Percentiles rank a stretch among this genome's conserved stretches.
phyloP scores from a whole-genome alignment of 208 protist species.

The Leishmania gerbilli region DNA sequence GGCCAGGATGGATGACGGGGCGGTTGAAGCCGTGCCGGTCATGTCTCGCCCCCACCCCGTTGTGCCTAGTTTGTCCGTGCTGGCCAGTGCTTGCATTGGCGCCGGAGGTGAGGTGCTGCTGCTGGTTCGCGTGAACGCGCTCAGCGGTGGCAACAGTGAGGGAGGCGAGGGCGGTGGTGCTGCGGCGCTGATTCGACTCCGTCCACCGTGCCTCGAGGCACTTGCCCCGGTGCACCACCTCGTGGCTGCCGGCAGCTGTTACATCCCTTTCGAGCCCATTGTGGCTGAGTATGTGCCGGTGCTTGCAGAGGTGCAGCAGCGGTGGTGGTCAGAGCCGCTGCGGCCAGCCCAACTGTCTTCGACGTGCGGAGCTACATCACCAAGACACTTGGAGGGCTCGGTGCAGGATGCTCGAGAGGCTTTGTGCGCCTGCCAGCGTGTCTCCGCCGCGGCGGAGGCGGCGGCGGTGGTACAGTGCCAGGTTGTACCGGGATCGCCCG shows the following conservation, averaged over 20 bases:
- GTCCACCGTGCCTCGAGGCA: slow-evolving; percentile 40
- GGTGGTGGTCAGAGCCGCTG: slow-evolving; percentile 8
- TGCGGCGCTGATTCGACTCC: slow-evolving; percentile 23
- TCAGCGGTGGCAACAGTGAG: background rate
- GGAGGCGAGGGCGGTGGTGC: background rate
- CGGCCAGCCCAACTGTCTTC: background rate
- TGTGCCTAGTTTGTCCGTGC: slow-evolving; percentile 5
- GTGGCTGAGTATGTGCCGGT: slow-evolving; percentile 28
- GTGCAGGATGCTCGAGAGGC: slow-evolving; percentile 3
- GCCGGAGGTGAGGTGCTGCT: slow-evolving; percentile 36
- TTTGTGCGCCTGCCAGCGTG: slow-evolving; percentile 13
- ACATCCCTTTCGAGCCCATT: slow-evolving; percentile 35
- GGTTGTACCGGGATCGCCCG: background rate
- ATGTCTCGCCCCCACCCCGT: background rate
- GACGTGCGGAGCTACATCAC: background rate
- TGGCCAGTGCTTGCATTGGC: slow-evolving; percentile 30
- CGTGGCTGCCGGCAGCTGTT: slow-evolving; percentile 32
- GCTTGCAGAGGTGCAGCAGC: slow-evolving; percentile 15
- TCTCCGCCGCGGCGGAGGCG: background rate
- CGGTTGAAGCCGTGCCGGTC: background rate
- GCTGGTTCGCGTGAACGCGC: slow-evolving; percentile 15
- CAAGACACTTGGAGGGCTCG: background rate
- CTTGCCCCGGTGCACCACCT: slow-evolving; percentile 40
- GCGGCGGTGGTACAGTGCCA: slow-evolving; percentile 24
- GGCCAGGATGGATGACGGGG: background rate